phyloP scores from a whole-genome alignment of 2,329 filamentous ascomycete genomes.

The Colletotrichum navitas region DNA sequence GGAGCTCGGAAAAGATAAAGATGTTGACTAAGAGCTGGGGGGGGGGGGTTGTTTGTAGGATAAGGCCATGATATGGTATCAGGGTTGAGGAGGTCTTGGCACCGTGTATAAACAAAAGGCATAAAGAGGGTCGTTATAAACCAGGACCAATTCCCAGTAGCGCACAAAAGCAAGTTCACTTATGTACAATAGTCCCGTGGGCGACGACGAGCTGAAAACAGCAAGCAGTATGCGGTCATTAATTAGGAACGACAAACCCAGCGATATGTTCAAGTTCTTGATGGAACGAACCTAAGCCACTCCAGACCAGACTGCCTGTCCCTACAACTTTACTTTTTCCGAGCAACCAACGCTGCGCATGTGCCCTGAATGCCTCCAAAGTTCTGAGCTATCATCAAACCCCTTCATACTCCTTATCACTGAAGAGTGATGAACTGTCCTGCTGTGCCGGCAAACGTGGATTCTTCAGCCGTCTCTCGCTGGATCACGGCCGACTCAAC shows the following conservation, averaged over 20 bases:
- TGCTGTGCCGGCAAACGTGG: no score
- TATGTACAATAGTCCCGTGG: not conserved
- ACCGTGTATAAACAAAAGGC: slow-evolving; percentile 1
- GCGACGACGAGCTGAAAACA: not conserved
- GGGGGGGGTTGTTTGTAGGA: not conserved
- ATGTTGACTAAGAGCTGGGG: not conserved
- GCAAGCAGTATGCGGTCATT: not conserved
- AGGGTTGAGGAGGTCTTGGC: not conserved
- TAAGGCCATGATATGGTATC: not conserved
- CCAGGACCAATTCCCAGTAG: slow-evolving; percentile 18
- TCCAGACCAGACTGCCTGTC: not conserved
- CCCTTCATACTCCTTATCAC: not conserved
- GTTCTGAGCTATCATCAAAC: not conserved
- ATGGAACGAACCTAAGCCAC: no score
- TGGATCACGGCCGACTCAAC: not conserved
- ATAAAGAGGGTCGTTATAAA: not conserved
- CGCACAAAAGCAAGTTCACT: slow-evolving; percentile 3
- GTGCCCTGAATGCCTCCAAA: accelerated
- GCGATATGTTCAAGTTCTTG: no score
- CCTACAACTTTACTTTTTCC: not conserved
- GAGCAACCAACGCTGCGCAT: not conserved
- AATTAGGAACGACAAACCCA: not conserved
- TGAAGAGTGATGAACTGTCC: not conserved
- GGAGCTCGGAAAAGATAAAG: not conserved
- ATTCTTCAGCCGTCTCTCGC: not conserved